phyloP scores from a whole-genome alignment of 345 rosid species.

The Firmiana major region DNA sequence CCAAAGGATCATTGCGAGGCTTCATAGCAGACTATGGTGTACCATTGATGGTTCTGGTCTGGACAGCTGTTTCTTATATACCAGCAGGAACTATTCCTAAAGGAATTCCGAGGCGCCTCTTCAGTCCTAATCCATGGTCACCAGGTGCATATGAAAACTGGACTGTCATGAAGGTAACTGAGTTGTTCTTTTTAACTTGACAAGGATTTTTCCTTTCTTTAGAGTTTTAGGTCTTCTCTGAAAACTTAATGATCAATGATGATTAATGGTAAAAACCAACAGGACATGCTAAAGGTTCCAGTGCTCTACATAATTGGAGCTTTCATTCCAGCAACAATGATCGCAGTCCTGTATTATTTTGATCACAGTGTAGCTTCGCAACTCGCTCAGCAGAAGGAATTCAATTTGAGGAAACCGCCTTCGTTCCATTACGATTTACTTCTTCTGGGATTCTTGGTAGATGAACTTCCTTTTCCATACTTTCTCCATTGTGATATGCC shows the following conservation, averaged over 20 bases:
- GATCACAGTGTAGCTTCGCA: conserved; percentile 96
- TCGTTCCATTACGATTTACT: conserved; percentile 88
- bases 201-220: neutral
- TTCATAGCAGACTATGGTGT: conserved; percentile 90
- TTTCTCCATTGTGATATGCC: neutral
- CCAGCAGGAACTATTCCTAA: conserved; percentile 66
- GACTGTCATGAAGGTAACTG: conserved; percentile 69
- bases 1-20: conserved; percentile 71
- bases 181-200: conserved; percentile 3
- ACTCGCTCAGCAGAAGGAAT: conserved; percentile 90
- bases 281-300: conserved; percentile 88
- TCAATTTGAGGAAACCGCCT: conserved; percentile 82
- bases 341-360: conserved; percentile 87
- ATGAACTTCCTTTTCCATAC: conserved; percentile 10
- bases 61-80: conserved; percentile 80
- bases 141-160: conserved; percentile 84
- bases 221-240: neutral
- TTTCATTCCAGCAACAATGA: conserved; percentile 92
- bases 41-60: conserved; percentile 83
- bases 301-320: conserved; percentile 76
- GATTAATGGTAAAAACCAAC: conserved; percentile 23
- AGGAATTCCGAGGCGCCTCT: conserved; percentile 91
- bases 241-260: neutral
- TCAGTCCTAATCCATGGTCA: conserved; percentile 98
- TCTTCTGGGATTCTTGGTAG: conserved; percentile 85